Conservation (phyloP, 306 rosid species). For the Trichosanthes truncata region DNA sequence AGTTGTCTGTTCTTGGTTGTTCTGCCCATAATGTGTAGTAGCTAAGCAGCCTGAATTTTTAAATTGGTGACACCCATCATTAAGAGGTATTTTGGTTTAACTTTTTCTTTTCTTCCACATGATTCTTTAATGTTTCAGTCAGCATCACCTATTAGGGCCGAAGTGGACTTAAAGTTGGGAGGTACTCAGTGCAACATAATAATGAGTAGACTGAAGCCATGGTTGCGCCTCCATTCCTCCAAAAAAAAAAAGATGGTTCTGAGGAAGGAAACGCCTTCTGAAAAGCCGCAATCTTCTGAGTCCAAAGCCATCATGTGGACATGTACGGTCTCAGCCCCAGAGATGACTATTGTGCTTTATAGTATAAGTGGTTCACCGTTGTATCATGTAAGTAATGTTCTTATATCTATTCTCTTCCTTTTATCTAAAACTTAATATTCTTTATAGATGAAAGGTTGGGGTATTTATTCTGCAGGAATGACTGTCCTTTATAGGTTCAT, state of each 20-base stretch:
- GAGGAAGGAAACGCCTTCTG: constrained; percentile 41
- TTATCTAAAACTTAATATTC: constrained; percentile 8
- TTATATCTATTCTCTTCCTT: constrained; percentile 1
- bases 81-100: constrained; percentile 9
- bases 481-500: neutral
- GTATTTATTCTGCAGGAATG: neutral
- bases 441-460: neutral
- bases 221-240: constrained; percentile 53
- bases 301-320: constrained; percentile 84
- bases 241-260: constrained; percentile 73
- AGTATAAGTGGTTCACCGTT: constrained; percentile 58
- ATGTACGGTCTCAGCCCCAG: constrained; percentile 94
- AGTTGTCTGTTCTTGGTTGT: neutral
- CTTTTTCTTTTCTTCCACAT: constrained; percentile 7
- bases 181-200: constrained; percentile 86
- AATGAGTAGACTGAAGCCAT: constrained; percentile 76
- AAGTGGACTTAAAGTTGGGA: constrained; percentile 84
- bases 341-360: constrained; percentile 79
- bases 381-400: constrained; percentile 67
- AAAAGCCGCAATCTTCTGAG: constrained; percentile 49
- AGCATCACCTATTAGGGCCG: constrained; percentile 69
- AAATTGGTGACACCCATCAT: neutral
- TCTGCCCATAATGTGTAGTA: neutral
- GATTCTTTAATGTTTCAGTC: constrained; percentile 43
- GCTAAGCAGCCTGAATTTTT: neutral